Conservation (phyloP, 805 yeast species). For the Saccharomycopsis olivae region DNA sequence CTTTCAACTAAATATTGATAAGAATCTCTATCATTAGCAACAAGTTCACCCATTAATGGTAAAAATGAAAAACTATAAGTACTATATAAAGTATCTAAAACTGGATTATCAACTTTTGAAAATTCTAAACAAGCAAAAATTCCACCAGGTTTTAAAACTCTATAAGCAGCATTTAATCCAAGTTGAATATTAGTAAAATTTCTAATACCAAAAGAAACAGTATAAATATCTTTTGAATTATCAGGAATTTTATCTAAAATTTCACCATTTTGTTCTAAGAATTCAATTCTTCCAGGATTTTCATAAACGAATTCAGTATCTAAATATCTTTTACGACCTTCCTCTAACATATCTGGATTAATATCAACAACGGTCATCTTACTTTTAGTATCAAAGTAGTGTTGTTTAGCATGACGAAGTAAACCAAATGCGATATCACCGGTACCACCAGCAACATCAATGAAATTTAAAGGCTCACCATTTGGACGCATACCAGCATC, state of each 20-base stretch:
- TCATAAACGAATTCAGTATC: conserved; percentile 44
- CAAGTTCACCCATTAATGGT: conserved; percentile 91
- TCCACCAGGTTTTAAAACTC: conserved; percentile 96
- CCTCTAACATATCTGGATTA: conserved; percentile 90
- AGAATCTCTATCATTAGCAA: conserved; percentile 92
- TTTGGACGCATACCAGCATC: conserved; percentile 94
- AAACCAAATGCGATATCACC: conserved; percentile 97
- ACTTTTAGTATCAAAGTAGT: conserved; percentile 63
- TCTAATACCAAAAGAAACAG: conserved; percentile 95
- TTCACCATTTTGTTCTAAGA: conserved; percentile 91
- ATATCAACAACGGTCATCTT: conserved; percentile 91
- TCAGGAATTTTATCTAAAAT: conserved; percentile 71
- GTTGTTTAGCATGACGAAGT: conserved; percentile 76
- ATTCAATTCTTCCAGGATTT: conserved; percentile 48
- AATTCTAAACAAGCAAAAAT: conserved; percentile 94
- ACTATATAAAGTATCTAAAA: conserved; percentile 68
- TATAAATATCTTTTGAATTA: conserved; percentile 87
- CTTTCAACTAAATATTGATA: conserved; percentile 95
- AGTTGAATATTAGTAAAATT: conserved; percentile 92
- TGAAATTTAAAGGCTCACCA: conserved; percentile 68
- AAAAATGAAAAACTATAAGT: conserved; percentile 79
- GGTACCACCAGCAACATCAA: conserved; percentile 98
- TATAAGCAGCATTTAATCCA: conserved; percentile 88
- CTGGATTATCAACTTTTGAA: conserved; percentile 76
- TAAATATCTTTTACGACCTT: conserved; percentile 73